Conservation (phyloP, 192 early-diverging fungal species). For the Phycomyces nitens region DNA sequence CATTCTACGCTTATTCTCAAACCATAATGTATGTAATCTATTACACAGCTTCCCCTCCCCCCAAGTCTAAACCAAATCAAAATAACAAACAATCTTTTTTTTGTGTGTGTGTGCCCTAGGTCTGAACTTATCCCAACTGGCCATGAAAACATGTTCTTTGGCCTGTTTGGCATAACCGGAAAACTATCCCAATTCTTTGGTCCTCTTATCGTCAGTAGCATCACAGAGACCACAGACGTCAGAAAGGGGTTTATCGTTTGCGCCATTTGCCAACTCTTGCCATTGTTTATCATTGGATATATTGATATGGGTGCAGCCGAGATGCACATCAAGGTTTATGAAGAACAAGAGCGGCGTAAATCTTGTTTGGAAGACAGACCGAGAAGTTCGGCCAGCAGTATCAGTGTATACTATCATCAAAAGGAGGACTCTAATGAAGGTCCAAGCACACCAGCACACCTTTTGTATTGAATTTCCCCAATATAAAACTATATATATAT, state of each 20-base stretch:
- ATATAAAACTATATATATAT: too few species aligned
- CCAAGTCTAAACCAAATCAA: too few species aligned
- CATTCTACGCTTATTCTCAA: conserved; percentile 36
- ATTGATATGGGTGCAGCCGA: conserved; percentile 46
- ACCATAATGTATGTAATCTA: conserved; percentile 20
- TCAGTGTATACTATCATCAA: background rate
- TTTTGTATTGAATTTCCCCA: too few species aligned
- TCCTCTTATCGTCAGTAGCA: conserved; percentile 22
- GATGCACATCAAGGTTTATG: conserved; percentile 12
- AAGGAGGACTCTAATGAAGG: background rate
- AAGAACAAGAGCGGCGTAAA: conserved; percentile 14
- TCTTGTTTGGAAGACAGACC: background rate
- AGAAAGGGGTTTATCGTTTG: conserved; percentile 23
- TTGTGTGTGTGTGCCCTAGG: too few species aligned
- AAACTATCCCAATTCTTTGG: conserved; percentile 30
- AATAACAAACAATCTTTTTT: too few species aligned
- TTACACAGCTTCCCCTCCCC: too few species aligned
- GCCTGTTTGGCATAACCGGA: conserved; percentile 34
- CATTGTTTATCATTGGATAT: conserved; percentile 44
- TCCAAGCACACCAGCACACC: too few species aligned
- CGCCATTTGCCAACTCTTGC: conserved; percentile 42
- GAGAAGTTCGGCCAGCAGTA: background rate
- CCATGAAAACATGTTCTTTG: conserved; percentile 38
- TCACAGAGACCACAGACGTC: conserved; percentile 20
- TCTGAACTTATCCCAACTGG: conserved; percentile 33